Evolutionary conservation across 2,329 filamentous ascomycete species (phyloP), one percentile per base, ranked within the genome.

Genomic region (Camillea tinctor): DNA sequence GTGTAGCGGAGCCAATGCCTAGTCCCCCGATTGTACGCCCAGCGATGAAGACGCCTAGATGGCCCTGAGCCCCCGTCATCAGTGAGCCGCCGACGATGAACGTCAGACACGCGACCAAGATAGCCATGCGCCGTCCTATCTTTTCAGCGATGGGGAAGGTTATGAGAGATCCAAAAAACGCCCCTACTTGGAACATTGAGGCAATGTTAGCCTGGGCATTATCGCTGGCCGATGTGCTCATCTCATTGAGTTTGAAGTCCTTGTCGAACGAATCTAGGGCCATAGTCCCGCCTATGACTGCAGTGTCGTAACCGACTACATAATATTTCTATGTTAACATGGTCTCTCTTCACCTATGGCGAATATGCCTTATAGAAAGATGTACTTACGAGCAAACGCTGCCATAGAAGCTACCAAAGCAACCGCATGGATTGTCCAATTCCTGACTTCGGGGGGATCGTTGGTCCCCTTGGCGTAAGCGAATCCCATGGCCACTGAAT

Each of bases 141-240:
- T 77, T 76, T 63, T 86, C 84, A 74, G 84, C 84, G 8, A 82
- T 81, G 26, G 83, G 74, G 19, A 82, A 83, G 58, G 79, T 81
- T 71, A 81, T 79, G 22, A 85, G 74, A 24, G 81, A 77, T 4
- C 83, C 83, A 63, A 85, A 81, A 30, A 83, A 78, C 58, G 82
- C 83, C n/a, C 83, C 83, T 4, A 81, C 83, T 15, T 80, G 81
- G 64, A 85, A 85, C 2, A 81, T 84, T 59, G 61, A 70, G 65
- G 74, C 72, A 24, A 76, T 76, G 58, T 75, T 75, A 22, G 63
- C 74, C 62, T 74, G 72, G 17, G 74, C 67, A 4, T 71, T 75
- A 53, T 76, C 74, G 9, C 72, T 67, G 3, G 66, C 55, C 5
- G 61, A 66, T 6, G 68, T 63, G n/a, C 61, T 56, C 50, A 68